Conservation (phyloP, 176 grass and related monocot species). For the Phragmites australis region DNA sequence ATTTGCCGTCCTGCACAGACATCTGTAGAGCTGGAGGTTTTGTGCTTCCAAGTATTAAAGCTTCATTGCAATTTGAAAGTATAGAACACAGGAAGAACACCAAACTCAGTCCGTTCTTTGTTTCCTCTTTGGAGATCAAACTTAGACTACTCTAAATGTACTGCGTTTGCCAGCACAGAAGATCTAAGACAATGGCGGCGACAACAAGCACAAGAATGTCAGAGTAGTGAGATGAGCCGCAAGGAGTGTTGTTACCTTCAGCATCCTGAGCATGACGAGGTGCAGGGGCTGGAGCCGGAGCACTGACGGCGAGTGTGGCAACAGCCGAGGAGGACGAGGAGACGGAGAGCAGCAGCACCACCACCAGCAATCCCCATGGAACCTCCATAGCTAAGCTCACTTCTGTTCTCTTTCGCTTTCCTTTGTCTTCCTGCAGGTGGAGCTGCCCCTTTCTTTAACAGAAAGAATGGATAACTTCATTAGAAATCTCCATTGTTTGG, state of each 20-base stretch:
- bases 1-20: background rate
- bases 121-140: background rate
- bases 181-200: background rate
- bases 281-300: conserved; percentile 1
- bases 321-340: conserved; percentile 23
- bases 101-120: background rate
- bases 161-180: background rate
- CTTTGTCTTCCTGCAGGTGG: conserved; percentile 2
- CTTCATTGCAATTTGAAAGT: background rate
- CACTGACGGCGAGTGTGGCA: conserved; percentile 42
- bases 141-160: background rate
- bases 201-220: background rate
- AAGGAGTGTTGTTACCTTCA: conserved; percentile 33
- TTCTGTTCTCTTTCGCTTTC: background rate
- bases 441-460: background rate
- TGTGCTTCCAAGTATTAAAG: conserved; percentile 29
- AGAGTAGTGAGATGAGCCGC: background rate
- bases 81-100: background rate
- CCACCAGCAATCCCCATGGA: conserved; percentile 20
- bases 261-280: conserved; percentile 24
- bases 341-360: conserved; percentile 26
- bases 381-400: conserved; percentile 41
- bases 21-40: background rate
- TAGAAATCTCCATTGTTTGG: accelerated
- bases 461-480: background rate